Conservation (phyloP, 768 basidiomycete genomes). For the Asterophora lycoperdoides region DNA sequence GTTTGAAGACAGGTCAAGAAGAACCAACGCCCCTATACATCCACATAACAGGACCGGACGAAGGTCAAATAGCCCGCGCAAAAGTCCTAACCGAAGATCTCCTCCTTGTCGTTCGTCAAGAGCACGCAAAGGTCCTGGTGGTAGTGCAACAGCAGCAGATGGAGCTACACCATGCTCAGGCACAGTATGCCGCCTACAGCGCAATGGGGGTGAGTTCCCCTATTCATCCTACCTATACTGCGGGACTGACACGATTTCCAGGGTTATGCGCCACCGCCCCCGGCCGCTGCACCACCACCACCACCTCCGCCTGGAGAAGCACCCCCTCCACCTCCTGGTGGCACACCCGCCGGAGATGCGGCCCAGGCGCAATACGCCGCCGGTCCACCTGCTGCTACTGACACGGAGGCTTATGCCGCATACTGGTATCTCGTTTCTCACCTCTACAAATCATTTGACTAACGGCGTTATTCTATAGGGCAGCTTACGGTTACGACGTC, state of each 20-base stretch:
- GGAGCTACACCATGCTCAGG: conserved; percentile 82
- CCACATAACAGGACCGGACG: conserved; percentile 81
- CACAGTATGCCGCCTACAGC: conserved; percentile 73
- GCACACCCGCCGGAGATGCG: conserved; percentile 46
- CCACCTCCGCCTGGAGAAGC: conserved; percentile 51
- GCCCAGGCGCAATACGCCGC: conserved; percentile 33
- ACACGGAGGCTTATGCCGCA: conserved; percentile 53
- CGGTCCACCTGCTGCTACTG: conserved; percentile 36
- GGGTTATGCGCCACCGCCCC: conserved; percentile 49
- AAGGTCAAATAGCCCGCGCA: conserved; percentile 73
- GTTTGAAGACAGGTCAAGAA: conserved; percentile 26
- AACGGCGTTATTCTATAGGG: conserved; percentile 40
- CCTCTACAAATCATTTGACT: neutral
- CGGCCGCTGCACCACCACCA: conserved; percentile 49
- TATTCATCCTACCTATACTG: neutral
- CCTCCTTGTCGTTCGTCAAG: conserved; percentile 78
- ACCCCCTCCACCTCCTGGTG: conserved; percentile 39
- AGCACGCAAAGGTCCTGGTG: conserved; percentile 71
- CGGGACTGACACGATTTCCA: conserved; percentile 12
- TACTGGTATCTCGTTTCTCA: conserved; percentile 47
- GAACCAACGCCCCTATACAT: conserved; percentile 88
- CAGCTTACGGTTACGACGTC: conserved; percentile 82
- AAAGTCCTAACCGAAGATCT: conserved; percentile 81
- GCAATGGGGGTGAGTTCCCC: conserved; percentile 47
- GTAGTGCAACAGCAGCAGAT: conserved; percentile 70